A percentile compares a stretch with the other conserved stretches of the same genome.
phyloP scores from a whole-genome alignment of 2,329 filamentous ascomycete genomes.

The Chaetomium sp. region DNA sequence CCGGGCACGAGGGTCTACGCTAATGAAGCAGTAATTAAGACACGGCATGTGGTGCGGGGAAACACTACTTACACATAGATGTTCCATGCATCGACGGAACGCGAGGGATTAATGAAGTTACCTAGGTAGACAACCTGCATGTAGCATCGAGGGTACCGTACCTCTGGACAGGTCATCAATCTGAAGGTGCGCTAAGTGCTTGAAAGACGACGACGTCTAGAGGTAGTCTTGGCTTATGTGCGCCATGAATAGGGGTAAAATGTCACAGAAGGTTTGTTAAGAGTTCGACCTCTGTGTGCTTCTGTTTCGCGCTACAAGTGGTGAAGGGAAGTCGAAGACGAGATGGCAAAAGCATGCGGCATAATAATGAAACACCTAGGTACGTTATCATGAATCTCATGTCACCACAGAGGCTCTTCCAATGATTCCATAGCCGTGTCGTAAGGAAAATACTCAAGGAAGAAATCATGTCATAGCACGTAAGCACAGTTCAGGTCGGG shows the following conservation, averaged over 20 bases:
- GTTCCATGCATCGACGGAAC: background rate
- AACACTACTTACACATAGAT: background rate
- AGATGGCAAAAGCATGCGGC: too few relatives aligned
- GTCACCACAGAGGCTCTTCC: too few relatives aligned
- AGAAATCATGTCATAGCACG: too few relatives aligned
- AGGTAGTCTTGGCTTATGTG: background rate
- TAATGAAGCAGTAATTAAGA: background rate
- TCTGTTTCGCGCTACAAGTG: too few relatives aligned
- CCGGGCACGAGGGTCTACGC: background rate
- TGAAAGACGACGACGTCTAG: background rate
- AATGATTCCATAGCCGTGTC: too few relatives aligned
- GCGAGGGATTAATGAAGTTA: background rate
- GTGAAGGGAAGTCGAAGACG: background rate
- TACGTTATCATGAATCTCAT: too few relatives aligned
- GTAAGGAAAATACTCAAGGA: too few relatives aligned
- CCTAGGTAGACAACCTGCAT: background rate
- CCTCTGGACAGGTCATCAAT: background rate
- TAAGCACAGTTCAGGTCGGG: too few relatives aligned
- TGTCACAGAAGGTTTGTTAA: background rate
- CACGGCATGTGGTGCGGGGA: background rate
- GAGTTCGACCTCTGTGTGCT: background rate
- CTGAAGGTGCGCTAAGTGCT: background rate
- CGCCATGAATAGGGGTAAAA: background rate
- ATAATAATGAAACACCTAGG: too few relatives aligned
- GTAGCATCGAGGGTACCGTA: background rate